phyloP scores from a whole-genome alignment of 164 flowering plant genomes.

The Tetracentron sinense region DNA sequence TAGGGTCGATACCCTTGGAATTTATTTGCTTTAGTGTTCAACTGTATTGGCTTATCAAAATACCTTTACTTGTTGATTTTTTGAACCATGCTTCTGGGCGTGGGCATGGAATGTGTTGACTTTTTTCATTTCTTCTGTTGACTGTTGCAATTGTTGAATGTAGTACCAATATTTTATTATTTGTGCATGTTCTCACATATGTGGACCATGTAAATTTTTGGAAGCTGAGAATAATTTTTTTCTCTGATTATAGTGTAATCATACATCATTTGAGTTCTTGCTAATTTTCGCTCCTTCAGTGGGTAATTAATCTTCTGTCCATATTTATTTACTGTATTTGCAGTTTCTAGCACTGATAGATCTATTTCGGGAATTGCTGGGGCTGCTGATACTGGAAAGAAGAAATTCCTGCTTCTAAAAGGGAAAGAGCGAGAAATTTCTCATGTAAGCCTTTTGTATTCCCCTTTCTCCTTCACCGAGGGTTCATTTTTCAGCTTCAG shows the following conservation, averaged over 20 bases:
- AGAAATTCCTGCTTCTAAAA: conserved; percentile 64
- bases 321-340: background rate
- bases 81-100: no score
- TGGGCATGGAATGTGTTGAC: background rate
- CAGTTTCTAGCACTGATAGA: conserved; percentile 16
- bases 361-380: conserved; percentile 43
- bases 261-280: background rate
- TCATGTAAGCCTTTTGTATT: conserved; percentile 35
- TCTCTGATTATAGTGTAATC: no score
- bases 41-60: no score
- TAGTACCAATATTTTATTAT: background rate
- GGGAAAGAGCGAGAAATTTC: conserved; percentile 71
- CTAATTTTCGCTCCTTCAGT: background rate
- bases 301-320: background rate
- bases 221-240: background rate
- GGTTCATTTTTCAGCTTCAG: background rate
- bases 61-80: no score
- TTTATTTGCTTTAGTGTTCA: no score
- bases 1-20: no score
- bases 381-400: conserved; percentile 45
- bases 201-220: background rate
- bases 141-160: background rate
- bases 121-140: background rate
- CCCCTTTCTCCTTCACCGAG: background rate
- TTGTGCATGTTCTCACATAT: background rate